Conservation (phyloP, 371 early-diverging fungal species). For the Lichtheimia hyalospora region DNA sequence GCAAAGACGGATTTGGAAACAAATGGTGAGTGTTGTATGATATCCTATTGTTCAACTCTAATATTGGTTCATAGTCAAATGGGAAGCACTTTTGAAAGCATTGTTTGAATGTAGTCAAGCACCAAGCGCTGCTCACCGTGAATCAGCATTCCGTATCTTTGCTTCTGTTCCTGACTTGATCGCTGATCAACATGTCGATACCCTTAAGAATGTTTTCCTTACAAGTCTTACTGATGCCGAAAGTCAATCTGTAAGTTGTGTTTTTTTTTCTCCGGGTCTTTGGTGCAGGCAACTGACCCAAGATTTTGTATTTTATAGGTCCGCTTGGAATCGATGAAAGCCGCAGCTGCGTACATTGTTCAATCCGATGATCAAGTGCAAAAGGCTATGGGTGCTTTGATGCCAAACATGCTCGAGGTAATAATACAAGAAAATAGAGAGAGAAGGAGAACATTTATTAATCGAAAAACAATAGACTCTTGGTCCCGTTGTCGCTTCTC, state of each 20-base stretch:
- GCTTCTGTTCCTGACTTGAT: conserved; percentile 77
- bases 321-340: conserved; percentile 84
- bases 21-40: conserved; percentile 53
- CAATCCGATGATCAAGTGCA: conserved; percentile 62
- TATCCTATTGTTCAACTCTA: no score
- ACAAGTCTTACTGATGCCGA: conserved; percentile 70
- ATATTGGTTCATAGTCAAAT: conserved; percentile 47
- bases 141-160: conserved; percentile 89
- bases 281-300: background rate
- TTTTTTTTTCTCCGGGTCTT: background rate
- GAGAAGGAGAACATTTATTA: background rate
- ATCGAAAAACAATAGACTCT: conserved; percentile 44
- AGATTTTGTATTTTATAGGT: conserved; percentile 49
- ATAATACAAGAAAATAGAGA: background rate
- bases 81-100: conserved; percentile 80
- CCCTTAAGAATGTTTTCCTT: conserved; percentile 71
- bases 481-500: conserved; percentile 53
- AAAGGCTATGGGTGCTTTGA: conserved; percentile 62
- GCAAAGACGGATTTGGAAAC: conserved; percentile 67
- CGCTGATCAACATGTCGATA: conserved; percentile 66
- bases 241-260: conserved; percentile 37
- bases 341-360: conserved; percentile 79
- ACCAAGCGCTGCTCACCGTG: conserved; percentile 73
- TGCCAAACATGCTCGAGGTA: conserved; percentile 83
- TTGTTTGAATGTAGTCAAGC: conserved; percentile 81